phyloP scores from a whole-genome alignment of 164 flowering plant genomes.

The Piper betle region DNA sequence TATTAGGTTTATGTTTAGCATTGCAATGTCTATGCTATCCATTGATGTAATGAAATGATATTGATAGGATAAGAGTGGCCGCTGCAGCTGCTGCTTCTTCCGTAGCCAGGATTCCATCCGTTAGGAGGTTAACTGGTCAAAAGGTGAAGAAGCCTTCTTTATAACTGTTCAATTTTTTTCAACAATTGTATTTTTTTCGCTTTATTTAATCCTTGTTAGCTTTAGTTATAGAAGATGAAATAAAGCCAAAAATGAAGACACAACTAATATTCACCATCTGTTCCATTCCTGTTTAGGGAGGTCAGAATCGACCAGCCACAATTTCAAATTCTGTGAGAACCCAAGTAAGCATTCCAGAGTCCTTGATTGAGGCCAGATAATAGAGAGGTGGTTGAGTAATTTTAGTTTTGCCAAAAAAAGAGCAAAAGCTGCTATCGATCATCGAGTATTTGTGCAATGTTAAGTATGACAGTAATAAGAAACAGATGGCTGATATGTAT shows the following conservation, averaged over 20 bases:
- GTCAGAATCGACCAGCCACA: not conserved
- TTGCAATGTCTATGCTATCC: too few relatives aligned
- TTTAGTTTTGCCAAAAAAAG: not conserved
- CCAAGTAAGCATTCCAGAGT: not conserved
- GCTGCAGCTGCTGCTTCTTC: constrained; percentile 63
- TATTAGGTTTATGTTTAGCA: too few relatives aligned
- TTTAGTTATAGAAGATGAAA: too few relatives aligned
- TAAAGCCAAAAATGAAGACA: too few relatives aligned
- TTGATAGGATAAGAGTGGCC: constrained; percentile 54
- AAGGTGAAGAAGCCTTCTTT: constrained; percentile 16
- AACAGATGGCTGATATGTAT: not conserved
- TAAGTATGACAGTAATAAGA: not conserved
- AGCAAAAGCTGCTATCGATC: not conserved
- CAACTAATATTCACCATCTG: too few relatives aligned
- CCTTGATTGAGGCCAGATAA: not conserved
- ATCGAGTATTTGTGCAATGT: not conserved
- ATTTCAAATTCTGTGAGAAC: not conserved
- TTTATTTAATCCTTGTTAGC: not conserved
- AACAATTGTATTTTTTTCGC: not conserved
- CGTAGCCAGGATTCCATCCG: constrained; percentile 53
- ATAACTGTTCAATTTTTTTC: not conserved
- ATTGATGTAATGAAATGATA: not conserved
- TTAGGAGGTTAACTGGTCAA: constrained; percentile 31
- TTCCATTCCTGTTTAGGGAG: not conserved
- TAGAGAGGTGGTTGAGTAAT: not conserved